phyloP scores from a whole-genome alignment of 2,329 filamentous ascomycete species.

The Colletotrichum orbiculare region DNA sequence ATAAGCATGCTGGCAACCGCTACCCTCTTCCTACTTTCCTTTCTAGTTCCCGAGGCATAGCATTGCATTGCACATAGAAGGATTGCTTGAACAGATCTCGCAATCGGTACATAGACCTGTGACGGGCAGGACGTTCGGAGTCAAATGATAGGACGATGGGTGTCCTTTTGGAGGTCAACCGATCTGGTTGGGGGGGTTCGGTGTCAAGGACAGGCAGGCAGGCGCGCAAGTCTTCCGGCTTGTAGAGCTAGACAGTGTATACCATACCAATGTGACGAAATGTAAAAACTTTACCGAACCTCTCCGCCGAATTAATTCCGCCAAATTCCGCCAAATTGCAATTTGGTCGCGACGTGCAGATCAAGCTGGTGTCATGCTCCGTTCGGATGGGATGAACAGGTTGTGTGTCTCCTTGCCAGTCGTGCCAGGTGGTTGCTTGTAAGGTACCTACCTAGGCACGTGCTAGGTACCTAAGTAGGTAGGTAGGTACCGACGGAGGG shows the following conservation, averaged over 20 bases:
- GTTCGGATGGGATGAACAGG: slow-evolving; percentile 7
- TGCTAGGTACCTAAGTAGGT: too few relatives aligned
- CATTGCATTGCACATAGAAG: slow-evolving; percentile 35
- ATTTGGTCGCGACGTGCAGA: too few relatives aligned
- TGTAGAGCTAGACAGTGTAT: slow-evolving; percentile 28
- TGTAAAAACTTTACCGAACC: neutral
- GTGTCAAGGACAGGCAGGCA: slow-evolving; percentile 8
- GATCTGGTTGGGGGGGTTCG: slow-evolving; percentile 16
- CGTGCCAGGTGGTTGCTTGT: too few relatives aligned
- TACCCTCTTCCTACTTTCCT: slow-evolving; percentile 13
- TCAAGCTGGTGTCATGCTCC: too few relatives aligned
- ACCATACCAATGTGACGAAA: slow-evolving; percentile 23
- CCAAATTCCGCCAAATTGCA: neutral
- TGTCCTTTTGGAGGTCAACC: slow-evolving; percentile 33
- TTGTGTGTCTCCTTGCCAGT: neutral
- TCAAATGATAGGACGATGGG: slow-evolving; percentile 33
- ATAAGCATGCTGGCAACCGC: slow-evolving; percentile 32
- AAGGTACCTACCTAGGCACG: too few relatives aligned
- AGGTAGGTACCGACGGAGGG: too few relatives aligned
- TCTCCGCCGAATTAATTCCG: neutral
- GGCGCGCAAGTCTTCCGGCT: slow-evolving; percentile 5
- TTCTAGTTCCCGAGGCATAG: slow-evolving; percentile 4
- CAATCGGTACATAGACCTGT: slow-evolving; percentile 35
- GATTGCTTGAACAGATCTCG: slow-evolving; percentile 29
- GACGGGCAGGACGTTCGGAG: slow-evolving; percentile 33